A percentile compares a stretch with the other conserved stretches of the same genome.
Conservation (phyloP, 805 yeast genomes). For the Kazachstania taianensis region DNA sequence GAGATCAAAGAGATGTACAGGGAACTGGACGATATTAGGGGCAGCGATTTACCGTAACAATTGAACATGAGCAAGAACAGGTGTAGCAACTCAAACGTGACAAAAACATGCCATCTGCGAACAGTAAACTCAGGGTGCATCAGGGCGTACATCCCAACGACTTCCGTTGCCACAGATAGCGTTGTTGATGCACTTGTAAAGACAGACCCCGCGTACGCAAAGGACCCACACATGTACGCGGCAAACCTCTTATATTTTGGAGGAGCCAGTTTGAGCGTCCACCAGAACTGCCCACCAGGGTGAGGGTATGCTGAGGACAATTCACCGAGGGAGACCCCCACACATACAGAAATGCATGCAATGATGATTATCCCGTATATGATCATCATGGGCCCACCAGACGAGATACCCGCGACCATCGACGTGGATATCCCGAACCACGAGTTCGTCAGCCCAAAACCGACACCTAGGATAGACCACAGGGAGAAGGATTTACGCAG, state of each 20-base stretch:
- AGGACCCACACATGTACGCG: slow-evolving; percentile 53
- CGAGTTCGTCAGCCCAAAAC: slow-evolving; percentile 52
- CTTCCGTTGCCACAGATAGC: slow-evolving; percentile 42
- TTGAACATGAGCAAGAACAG: slow-evolving; percentile 40
- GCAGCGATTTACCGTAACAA: slow-evolving; percentile 45
- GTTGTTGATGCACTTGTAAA: slow-evolving; percentile 58
- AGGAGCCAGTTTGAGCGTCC: slow-evolving; percentile 51
- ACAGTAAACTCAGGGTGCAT: slow-evolving; percentile 29
- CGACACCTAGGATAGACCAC: slow-evolving; percentile 47
- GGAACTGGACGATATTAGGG: slow-evolving; percentile 40
- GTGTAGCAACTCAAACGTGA: slow-evolving; percentile 41
- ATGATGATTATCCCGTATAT: slow-evolving; percentile 49
- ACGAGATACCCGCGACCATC: slow-evolving; percentile 43
- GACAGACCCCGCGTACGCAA: slow-evolving; percentile 56
- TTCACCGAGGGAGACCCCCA: slow-evolving; percentile 46
- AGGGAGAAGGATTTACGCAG: slow-evolving; percentile 36
- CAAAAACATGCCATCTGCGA: slow-evolving; percentile 48
- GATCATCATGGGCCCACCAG: slow-evolving; percentile 54
- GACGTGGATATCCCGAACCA: slow-evolving; percentile 60
- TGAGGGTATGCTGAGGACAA: slow-evolving; percentile 48
- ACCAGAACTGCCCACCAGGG: slow-evolving; percentile 57
- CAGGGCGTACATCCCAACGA: slow-evolving; percentile 42
- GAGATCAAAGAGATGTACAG: slow-evolving; percentile 47
- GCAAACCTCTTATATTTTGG: slow-evolving; percentile 33
- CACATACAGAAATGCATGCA: slow-evolving; percentile 38